A percentile compares a stretch with the other conserved stretches of the same genome.
Evolutionary conservation across 106 monocot species (phyloP).

Genomic region (Dendrobium chrysotoxum): DNA sequence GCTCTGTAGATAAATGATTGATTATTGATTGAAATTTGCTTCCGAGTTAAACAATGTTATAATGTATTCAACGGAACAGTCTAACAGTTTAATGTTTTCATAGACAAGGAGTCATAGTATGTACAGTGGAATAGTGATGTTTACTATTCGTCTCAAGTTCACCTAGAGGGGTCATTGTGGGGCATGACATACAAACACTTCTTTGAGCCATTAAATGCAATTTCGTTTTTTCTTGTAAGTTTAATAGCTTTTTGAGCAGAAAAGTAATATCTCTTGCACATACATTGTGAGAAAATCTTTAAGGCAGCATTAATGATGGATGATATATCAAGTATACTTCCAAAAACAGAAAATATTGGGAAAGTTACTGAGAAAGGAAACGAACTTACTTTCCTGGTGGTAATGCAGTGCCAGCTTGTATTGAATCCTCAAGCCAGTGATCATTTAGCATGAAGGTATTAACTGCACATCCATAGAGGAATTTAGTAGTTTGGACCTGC

Average conservation of each 20-base stretch:
- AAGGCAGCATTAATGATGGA: neutral
- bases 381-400: constrained; percentile 54
- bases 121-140: no score
- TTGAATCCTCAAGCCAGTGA: constrained; percentile 55
- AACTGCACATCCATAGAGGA: constrained; percentile 81
- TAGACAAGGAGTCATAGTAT: no score
- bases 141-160: no score
- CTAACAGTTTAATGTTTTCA: no score
- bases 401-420: constrained; percentile 41
- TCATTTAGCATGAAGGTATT: constrained; percentile 53
- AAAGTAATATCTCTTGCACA: neutral
- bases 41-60: no score
- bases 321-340: neutral
- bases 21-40: no score
- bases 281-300: neutral
- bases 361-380: neutral
- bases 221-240: neutral
- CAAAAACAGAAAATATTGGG: neutral
- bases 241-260: neutral
- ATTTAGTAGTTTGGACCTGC: constrained; percentile 69
- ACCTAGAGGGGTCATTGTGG: no score
- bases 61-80: no score
- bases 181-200: neutral
- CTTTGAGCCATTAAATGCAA: neutral
- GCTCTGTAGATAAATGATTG: no score